Percentiles rank a stretch among this genome's conserved stretches.
phyloP scores from a whole-genome alignment of 345 rosid species.

The Gynandropsis gynandra region DNA sequence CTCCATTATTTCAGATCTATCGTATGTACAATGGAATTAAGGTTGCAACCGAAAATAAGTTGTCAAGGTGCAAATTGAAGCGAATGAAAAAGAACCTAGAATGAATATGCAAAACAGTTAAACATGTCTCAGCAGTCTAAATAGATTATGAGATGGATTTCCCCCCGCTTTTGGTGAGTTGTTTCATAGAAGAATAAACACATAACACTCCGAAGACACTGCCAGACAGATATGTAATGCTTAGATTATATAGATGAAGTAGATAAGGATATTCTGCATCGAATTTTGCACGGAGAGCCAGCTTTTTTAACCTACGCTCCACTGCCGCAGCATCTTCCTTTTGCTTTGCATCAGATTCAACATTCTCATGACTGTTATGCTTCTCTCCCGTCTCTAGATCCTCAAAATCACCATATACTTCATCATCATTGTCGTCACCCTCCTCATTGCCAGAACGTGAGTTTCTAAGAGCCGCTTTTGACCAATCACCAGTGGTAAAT shows the following conservation, averaged over 20 bases:
- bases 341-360: slow-evolving; percentile 28
- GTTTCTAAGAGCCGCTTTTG: slow-evolving; percentile 56
- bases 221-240: slow-evolving; percentile 3
- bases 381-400: slow-evolving; percentile 84
- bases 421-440: slow-evolving; percentile 40
- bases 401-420: slow-evolving; percentile 73
- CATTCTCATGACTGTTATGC: slow-evolving; percentile 29
- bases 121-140: neutral
- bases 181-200: slow-evolving; percentile 8
- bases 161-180: slow-evolving; percentile 5
- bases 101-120: slow-evolving; percentile 1
- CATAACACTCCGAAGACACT: slow-evolving; percentile 4
- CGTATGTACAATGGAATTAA: slow-evolving; percentile 49
- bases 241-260: slow-evolving; percentile 12
- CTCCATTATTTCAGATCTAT: slow-evolving; percentile 52
- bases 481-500: slow-evolving; percentile 89
- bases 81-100: slow-evolving; percentile 13
- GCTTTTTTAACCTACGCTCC: slow-evolving; percentile 73
- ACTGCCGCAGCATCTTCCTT: slow-evolving; percentile 38
- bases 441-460: slow-evolving; percentile 29
- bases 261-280: slow-evolving; percentile 86
- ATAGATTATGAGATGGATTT: neutral
- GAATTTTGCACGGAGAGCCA: slow-evolving; percentile 67
- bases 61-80: slow-evolving; percentile 16
- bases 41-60: slow-evolving; percentile 31